Percentiles rank a stretch among this genome's conserved stretches.
Conservation (phyloP, 2,329 filamentous ascomycete species). For the Ramularia endophylla region DNA sequence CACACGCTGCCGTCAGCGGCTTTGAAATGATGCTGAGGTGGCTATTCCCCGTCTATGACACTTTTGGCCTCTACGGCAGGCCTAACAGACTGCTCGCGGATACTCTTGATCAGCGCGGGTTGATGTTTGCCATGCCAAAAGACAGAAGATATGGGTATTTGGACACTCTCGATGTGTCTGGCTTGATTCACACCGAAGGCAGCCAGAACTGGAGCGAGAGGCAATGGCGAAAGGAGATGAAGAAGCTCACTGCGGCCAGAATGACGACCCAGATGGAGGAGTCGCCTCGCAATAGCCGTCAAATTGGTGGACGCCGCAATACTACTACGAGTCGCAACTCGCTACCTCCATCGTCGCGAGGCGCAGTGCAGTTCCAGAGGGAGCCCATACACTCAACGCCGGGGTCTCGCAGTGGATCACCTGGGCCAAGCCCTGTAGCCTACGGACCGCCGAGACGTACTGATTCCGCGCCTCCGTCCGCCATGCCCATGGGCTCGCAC, state of each 20-base stretch:
- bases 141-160: slow-evolving; percentile 84
- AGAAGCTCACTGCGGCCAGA: slow-evolving; percentile 75
- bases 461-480: slow-evolving; percentile 39
- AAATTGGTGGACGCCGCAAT: slow-evolving; percentile 37
- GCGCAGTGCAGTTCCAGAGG: slow-evolving; percentile 35
- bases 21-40: slow-evolving; percentile 95
- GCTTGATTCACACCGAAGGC: slow-evolving; percentile 70
- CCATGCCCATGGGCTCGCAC: slow-evolving; percentile 31
- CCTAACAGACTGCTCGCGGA: slow-evolving; percentile 83
- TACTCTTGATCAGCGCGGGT: slow-evolving; percentile 73
- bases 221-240: slow-evolving; percentile 84
- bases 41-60: slow-evolving; percentile 90
- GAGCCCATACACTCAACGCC: slow-evolving; percentile 40
- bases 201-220: slow-evolving; percentile 74
- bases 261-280: slow-evolving; percentile 50
- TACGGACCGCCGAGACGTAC: slow-evolving; percentile 33
- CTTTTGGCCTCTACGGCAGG: slow-evolving; percentile 84
- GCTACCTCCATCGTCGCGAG: slow-evolving; percentile 27
- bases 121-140: slow-evolving; percentile 98
- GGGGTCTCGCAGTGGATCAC: slow-evolving; percentile 40
- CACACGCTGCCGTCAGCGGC: slow-evolving; percentile 81
- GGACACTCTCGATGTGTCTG: slow-evolving; percentile 77
- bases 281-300: slow-evolving; percentile 15
- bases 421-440: slow-evolving; percentile 25
- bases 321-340: slow-evolving; percentile 36